Evolutionary conservation across 352 stramenopile species (phyloP).

Genomic region (Pythium guiyangense): DNA sequence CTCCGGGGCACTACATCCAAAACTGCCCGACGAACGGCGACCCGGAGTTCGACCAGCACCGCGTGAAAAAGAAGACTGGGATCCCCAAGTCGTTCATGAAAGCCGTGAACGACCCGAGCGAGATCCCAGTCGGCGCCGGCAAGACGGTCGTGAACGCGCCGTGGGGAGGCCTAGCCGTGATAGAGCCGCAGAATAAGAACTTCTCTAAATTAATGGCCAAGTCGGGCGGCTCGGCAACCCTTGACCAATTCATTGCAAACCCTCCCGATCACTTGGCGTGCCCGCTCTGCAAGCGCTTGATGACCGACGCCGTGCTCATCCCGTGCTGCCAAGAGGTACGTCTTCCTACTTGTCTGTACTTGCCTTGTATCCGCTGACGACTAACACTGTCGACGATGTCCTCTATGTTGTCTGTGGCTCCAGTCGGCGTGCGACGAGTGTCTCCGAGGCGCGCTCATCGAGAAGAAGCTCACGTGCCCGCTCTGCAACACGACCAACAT

Average conservation of each 20-base stretch:
- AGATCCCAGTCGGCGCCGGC: slow-evolving; percentile 74
- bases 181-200: slow-evolving; percentile 89
- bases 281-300: slow-evolving; percentile 84
- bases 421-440: slow-evolving; percentile 84
- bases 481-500: slow-evolving; percentile 78
- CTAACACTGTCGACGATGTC: slow-evolving; percentile 10
- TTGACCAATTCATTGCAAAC: slow-evolving; percentile 90
- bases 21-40: slow-evolving; percentile 88
- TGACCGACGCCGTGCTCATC: slow-evolving; percentile 86
- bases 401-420: slow-evolving; percentile 10
- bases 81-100: slow-evolving; percentile 90
- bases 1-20: slow-evolving; percentile 84
- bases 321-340: slow-evolving; percentile 87
- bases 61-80: slow-evolving; percentile 85
- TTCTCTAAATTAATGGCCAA: slow-evolving; percentile 91
- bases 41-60: slow-evolving; percentile 84
- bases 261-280: slow-evolving; percentile 87
- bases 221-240: slow-evolving; percentile 82
- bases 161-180: slow-evolving; percentile 83
- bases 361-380: slow-evolving; percentile 1
- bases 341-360: slow-evolving; percentile 3
- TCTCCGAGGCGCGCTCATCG: slow-evolving; percentile 70
- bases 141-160: slow-evolving; percentile 87
- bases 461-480: slow-evolving; percentile 76
- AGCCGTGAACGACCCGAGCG: slow-evolving; percentile 77